phyloP scores from a whole-genome alignment of 2,329 filamentous ascomycete genomes.

The Hirsutella minnesotensis region DNA sequence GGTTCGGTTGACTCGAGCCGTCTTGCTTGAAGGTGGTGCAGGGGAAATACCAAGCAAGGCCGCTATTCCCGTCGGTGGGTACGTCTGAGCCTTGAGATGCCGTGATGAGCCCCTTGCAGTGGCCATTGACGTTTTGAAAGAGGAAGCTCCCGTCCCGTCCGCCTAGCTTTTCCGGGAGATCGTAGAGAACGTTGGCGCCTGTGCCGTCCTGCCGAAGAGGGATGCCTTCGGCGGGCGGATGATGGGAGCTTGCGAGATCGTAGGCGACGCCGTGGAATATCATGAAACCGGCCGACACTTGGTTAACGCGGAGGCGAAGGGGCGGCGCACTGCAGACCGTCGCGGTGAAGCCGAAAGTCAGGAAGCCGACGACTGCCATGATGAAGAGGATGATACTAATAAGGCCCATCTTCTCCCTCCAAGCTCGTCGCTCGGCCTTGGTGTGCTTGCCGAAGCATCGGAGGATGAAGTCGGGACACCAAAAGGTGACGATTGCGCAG shows the following conservation, averaged over 20 bases:
- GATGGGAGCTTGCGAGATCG: slow-evolving; percentile 63
- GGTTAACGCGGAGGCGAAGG: slow-evolving; percentile 66
- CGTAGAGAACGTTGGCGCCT: slow-evolving; percentile 72
- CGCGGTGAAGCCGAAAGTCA: slow-evolving; percentile 92
- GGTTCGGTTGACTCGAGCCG: slow-evolving; percentile 68
- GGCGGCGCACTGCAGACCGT: slow-evolving; percentile 69
- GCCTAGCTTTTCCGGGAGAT: slow-evolving; percentile 67
- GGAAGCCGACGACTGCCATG: slow-evolving; percentile 80
- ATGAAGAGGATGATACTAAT: slow-evolving; percentile 87
- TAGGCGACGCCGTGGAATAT: slow-evolving; percentile 93
- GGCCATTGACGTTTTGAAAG: slow-evolving; percentile 97
- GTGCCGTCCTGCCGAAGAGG: slow-evolving; percentile 34
- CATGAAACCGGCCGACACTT: slow-evolving; percentile 76
- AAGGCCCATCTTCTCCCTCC: slow-evolving; percentile 95
- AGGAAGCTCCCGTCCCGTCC: slow-evolving; percentile 94
- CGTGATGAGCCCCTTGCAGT: slow-evolving; percentile 85
- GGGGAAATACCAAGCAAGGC: slow-evolving; percentile 95
- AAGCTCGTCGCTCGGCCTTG: slow-evolving; percentile 80
- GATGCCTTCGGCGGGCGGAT: slow-evolving; percentile 73
- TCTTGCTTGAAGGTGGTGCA: slow-evolving; percentile 90
- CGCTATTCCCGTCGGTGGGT: slow-evolving; percentile 57
- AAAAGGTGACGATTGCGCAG: slow-evolving; percentile 88
- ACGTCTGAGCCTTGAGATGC: slow-evolving; percentile 60
- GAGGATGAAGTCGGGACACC: slow-evolving; percentile 78
- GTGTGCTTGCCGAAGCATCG: slow-evolving; percentile 75